Evolutionary conservation across 176 grass and related monocot species (phyloP).

Genomic region (Cenchrus americanus): DNA sequence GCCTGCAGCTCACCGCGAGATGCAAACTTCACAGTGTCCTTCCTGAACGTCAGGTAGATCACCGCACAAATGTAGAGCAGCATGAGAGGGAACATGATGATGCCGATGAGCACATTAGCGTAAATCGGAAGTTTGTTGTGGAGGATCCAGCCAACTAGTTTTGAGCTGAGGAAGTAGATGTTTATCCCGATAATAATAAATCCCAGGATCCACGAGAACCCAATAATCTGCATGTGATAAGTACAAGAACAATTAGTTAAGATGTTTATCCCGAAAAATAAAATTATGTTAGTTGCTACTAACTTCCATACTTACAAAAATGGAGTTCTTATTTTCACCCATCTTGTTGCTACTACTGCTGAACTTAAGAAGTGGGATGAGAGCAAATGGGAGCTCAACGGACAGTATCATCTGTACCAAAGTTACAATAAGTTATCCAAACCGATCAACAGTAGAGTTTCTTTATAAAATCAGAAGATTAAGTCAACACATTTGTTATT

Average conservation of each 20-base stretch:
- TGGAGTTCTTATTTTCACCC: constrained; percentile 83
- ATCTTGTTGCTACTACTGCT: constrained; percentile 79
- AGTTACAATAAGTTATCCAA: background rate
- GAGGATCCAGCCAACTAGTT: constrained; percentile 59
- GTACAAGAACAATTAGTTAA: background rate
- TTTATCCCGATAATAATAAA: constrained; percentile 70
- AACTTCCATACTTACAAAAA: constrained; percentile 54
- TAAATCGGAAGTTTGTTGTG: constrained; percentile 54
- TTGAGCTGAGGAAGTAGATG: constrained; percentile 74
- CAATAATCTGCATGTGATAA: constrained; percentile 49
- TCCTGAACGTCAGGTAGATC: constrained; percentile 72
- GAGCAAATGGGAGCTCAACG: constrained; percentile 87
- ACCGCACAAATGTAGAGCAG: constrained; percentile 52
- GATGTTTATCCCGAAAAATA: background rate
- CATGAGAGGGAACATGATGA: constrained; percentile 66
- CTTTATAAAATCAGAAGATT: background rate
- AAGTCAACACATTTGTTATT: background rate
- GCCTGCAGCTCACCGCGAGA: constrained; percentile 31
- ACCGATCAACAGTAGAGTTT: background rate
- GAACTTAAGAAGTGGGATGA: constrained; percentile 95
- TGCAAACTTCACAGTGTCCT: constrained; percentile 53
- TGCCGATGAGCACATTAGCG: constrained; percentile 49
- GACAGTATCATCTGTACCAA: constrained; percentile 84
- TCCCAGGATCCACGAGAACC: constrained; percentile 65
- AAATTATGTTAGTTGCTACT: background rate